Evolutionary conservation across 345 rosid species (phyloP), one percentile per base, ranked within the genome.

Genomic region (Zanthoxylum bungeanum): DNA sequence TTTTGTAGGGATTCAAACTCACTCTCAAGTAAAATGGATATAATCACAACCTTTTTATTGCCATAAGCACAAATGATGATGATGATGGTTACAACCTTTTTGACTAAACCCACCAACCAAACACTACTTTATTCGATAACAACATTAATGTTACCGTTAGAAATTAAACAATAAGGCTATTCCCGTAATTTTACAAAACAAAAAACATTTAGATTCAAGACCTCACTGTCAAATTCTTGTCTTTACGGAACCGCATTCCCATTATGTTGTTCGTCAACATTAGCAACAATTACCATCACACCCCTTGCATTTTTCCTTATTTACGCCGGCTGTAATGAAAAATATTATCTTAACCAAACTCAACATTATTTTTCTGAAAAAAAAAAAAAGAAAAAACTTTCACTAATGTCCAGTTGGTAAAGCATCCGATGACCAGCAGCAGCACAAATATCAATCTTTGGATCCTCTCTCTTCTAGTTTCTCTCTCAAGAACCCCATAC

Each of bases 361-460:
- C 34, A 39, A 70, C 68, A 70, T 55, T 17, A 42, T 34, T 19
- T 55, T 36, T 30, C 64, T 34, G 27, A 1, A 1, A 3, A 1
- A 0, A 61, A 33, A 51, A 33, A 7, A 66, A 50, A 14, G 17
- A 9, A 50, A 31, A 47, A 60, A n/a, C 56, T 52, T 69, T 61
- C 72, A 58, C 68, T 47, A 25, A 28, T 34, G 16, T 60, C 24
- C 68, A 4, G 74, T 16, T 71, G 59, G 67, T 60, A 58, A 14
- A 69, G 64, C 63, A 60, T 44, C 74, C 47, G 53, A 67, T 25
- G 42, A 37, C 68, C 12, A 44, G 8, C 47, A 60, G 25, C 8
- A 10, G 42, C 60, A 5, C 40, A 62, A 64, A 27, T 56, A 63
- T 24, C 21, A 27, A 63, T 72, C 70, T 49, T 72, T 72, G 75